Percentiles rank a stretch among this genome's conserved stretches.
phyloP scores from a whole-genome alignment of 2,329 filamentous ascomycete genomes.

The Xylaria sp. region DNA sequence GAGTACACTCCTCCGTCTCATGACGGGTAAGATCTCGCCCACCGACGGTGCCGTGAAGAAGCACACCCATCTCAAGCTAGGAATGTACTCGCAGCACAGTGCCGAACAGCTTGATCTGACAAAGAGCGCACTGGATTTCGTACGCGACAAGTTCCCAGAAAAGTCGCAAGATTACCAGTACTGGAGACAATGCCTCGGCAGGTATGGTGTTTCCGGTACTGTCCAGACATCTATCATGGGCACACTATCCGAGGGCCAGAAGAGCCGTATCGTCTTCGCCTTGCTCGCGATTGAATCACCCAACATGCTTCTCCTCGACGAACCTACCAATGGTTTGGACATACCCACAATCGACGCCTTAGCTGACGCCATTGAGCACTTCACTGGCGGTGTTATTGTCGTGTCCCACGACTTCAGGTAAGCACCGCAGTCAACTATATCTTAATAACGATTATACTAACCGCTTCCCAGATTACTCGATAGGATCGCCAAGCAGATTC shows the following conservation, averaged over 20 bases:
- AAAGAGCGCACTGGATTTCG: slow-evolving; percentile 97
- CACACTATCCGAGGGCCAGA: slow-evolving; percentile 96
- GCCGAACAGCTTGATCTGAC: slow-evolving; percentile 98
- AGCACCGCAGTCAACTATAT: slow-evolving; percentile 48
- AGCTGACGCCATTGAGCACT: slow-evolving; percentile 97
- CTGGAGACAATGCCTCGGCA: slow-evolving; percentile 97
- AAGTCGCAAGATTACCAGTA: slow-evolving; percentile 98
- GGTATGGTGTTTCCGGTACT: slow-evolving; percentile 92
- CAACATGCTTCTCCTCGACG: slow-evolving; percentile 98
- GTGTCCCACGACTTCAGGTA: slow-evolving; percentile 99
- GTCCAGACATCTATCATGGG: slow-evolving; percentile 97
- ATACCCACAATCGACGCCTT: slow-evolving; percentile 98
- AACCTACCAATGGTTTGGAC: slow-evolving; percentile 99
- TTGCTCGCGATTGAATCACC: slow-evolving; percentile 93
- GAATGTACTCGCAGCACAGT: slow-evolving; percentile 98
- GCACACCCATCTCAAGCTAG: slow-evolving; percentile 98
- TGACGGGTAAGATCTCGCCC: slow-evolving; percentile 93
- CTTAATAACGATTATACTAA: slow-evolving; percentile 38
- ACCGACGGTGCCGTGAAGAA: slow-evolving; percentile 84
- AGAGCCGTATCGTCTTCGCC: slow-evolving; percentile 97
- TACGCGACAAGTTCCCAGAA: slow-evolving; percentile 90
- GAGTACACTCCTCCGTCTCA: slow-evolving; percentile 93
- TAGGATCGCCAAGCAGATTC: slow-evolving; percentile 99
- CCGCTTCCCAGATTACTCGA: slow-evolving; percentile 78
- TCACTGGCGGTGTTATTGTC: slow-evolving; percentile 94